Base-by-base conservation (phyloP, 1,139 yeast species). In the Blastobotrys apis region DNA sequence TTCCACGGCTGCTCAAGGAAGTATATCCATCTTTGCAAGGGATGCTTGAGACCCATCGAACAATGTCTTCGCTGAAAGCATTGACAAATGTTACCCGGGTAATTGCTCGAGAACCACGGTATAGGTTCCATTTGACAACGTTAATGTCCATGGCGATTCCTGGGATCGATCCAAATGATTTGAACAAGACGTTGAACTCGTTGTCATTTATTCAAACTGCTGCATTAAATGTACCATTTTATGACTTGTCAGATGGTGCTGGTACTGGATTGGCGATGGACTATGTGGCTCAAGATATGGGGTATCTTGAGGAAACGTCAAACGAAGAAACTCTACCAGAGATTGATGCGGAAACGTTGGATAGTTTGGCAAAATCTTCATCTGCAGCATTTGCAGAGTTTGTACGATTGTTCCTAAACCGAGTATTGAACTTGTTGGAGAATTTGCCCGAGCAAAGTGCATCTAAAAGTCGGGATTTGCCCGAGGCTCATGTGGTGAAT, bases 131-230 rank as follows among this genome's bases (percentile, higher is more conserved):
- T 58, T 67, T 87, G 22, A 78, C 94, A 0, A 77, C 94, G 45
- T 68, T 92, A 17, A 61, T 90, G 33, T 77, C 80, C 41, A 72
- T 86, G 61, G 69, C 84, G 0, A 64, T 90, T 12, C 86, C 90
- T 0, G 96, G 94, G 19, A 80, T 92, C 37, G 97, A 92, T 60
- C 78, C 94, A 0, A 92, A 90, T 62, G 98, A 92, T 64, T 72
- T 88, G 44, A 75, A 72, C 22, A 80, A 90, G 59, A 82, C 96
- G 0, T 71, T 81, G 27, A 74, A 78, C 43, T 78, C 95, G 0
- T 67, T 90, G 41, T 78, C 81, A 50, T 75, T 85, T 20, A 74
- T 92, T 50, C 82, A 87, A 10, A 74, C 86, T 0, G 76, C 84
- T 25, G 81, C 90, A 0, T 72, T 83, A 12, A 83, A 80, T 50